phyloP scores from a whole-genome alignment of 306 rosid genomes.

The Prunus campanulata region DNA sequence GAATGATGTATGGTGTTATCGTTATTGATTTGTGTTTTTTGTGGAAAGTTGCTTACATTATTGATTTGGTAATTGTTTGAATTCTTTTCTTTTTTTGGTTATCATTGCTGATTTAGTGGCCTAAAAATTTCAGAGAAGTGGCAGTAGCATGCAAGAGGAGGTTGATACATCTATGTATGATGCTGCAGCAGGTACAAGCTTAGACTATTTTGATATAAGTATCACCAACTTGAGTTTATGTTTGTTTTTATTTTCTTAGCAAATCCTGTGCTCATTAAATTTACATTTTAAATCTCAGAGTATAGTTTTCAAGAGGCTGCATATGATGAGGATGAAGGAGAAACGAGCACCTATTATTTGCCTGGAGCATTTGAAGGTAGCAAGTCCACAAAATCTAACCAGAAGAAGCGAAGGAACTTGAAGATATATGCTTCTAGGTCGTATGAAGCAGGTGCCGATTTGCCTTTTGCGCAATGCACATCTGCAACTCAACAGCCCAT shows the following conservation, averaged over 20 bases:
- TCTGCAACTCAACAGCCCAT: slow-evolving; percentile 58
- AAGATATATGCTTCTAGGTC: slow-evolving; percentile 49
- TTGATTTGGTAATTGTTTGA: neutral
- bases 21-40: neutral
- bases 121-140: slow-evolving; percentile 62
- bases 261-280: slow-evolving; percentile 22
- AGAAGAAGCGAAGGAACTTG: slow-evolving; percentile 56
- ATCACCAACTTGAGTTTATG: slow-evolving; percentile 2
- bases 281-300: slow-evolving; percentile 32
- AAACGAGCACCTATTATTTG: slow-evolving; percentile 55
- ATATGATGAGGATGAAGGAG: slow-evolving; percentile 86
- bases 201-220: slow-evolving; percentile 20
- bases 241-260: slow-evolving; percentile 14
- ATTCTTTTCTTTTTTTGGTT: neutral
- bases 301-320: slow-evolving; percentile 58
- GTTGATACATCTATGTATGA: slow-evolving; percentile 79
- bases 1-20: neutral
- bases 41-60: neutral
- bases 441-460: slow-evolving; percentile 64
- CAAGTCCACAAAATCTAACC: slow-evolving; percentile 48
- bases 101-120: slow-evolving; percentile 16
- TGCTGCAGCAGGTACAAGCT: slow-evolving; percentile 60
- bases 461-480: slow-evolving; percentile 56
- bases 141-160: slow-evolving; percentile 75
- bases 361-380: slow-evolving; percentile 63